Evolutionary conservation across 164 flowering plant species (phyloP), one percentile per base, ranked within the genome.

Genomic region (Magnolia kwangsiensis): DNA sequence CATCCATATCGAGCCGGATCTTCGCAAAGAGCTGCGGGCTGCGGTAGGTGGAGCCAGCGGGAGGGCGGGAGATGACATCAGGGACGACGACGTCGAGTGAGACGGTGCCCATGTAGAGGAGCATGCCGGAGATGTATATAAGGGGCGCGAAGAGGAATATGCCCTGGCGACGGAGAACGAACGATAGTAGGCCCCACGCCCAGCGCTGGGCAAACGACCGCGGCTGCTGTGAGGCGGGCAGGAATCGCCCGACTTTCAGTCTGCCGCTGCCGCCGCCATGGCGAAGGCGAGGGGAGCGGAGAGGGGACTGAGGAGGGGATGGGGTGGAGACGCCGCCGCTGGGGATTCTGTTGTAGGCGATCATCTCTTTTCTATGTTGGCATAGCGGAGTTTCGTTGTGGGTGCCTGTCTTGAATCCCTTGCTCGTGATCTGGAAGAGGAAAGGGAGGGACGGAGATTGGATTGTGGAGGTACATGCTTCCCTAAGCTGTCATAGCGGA

Each of bases 131-230:
- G 78, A 92, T 89, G 80, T 92, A 92, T 58, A 92, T 80, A 19
- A 92, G 82, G 8, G 97, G 97, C 0, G 93, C 95, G 78, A 92
- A 90, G 51, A 92, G 86, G 81, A 92, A 92, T 63, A 92, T 81
- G 51, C 95, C 97, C 78, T 91, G 97, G 0, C 94, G 86, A 14
- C 94, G 91, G 75, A 92, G 88, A 29, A 92, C 79, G 31, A 90
- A 84, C 20, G 95, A 90, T n/a, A 92, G 85, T 13, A 92, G 37
- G 50, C 83, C 72, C 89, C 89, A 89, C 8, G 93, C 86, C 23
- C 87, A 61, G 1, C 94, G 83, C 78, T 92, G 91, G 50, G 37
- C 65, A 31, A 58, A 19, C 9, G 50, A 31, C 27, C 74, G 61
- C 78, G 29, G 73, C 19, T 81, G 82, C 72, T 86, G 81, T 2